Evolutionary conservation across 139 green algal species (phyloP).

Genomic region (Chlorella ohadii): DNA sequence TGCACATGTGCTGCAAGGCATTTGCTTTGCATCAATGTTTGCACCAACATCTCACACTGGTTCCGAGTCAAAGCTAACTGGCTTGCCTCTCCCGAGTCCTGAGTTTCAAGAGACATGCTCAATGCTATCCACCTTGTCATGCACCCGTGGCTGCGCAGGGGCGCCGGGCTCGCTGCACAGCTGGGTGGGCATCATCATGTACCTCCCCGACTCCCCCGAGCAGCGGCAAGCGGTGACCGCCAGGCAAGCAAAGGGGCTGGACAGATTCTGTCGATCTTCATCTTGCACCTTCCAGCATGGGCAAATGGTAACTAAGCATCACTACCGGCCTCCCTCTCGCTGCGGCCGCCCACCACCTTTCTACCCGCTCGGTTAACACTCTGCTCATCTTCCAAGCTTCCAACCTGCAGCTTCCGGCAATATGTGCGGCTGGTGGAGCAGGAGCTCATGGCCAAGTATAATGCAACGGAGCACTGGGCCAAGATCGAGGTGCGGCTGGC

Average conservation of each 20-base stretch:
- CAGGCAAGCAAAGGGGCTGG: constrained; percentile 38
- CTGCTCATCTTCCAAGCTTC: background rate
- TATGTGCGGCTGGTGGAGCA: constrained; percentile 79
- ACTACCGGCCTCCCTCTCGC: too few species aligned
- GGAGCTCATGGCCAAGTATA: constrained; percentile 79
- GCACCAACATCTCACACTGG: too few species aligned
- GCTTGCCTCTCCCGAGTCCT: too few species aligned
- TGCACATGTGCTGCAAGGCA: too few species aligned
- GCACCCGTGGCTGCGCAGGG: background rate
- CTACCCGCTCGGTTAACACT: background rate
- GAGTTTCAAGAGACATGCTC: too few species aligned
- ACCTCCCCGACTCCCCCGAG: constrained; percentile 80
- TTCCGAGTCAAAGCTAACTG: too few species aligned
- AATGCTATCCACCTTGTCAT: too few species aligned
- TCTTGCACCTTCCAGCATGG: too few species aligned
- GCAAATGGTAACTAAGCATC: too few species aligned
- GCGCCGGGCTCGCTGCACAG: constrained; percentile 42
- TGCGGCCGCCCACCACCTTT: background rate
- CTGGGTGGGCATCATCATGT: constrained; percentile 99
- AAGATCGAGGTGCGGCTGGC: constrained; percentile 87
- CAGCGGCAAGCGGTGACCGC: constrained; percentile 76
- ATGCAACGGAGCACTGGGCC: constrained; percentile 93
- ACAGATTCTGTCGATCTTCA: too few species aligned
- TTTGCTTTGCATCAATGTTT: too few species aligned
- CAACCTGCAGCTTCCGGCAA: constrained; percentile 72